phyloP scores from a whole-genome alignment of 768 basidiomycete genomes.

The Phallus indusiatus region DNA sequence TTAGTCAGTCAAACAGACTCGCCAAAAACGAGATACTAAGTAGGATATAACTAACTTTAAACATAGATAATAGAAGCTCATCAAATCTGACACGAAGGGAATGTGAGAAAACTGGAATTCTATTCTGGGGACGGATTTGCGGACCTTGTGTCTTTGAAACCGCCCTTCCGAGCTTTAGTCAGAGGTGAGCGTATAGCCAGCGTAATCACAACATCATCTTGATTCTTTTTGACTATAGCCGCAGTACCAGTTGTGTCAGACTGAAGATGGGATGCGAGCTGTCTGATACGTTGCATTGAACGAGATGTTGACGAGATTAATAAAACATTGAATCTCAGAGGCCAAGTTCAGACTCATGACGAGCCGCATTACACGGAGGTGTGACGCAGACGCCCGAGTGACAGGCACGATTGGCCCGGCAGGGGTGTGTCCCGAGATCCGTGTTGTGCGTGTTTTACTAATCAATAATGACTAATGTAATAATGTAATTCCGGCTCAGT shows the following conservation, averaged over 20 bases:
- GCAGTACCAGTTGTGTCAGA: conserved; percentile 33
- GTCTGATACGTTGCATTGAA: conserved; percentile 54
- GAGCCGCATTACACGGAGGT: no score
- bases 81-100: conserved; percentile 11
- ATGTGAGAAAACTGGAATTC: background rate
- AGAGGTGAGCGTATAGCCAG: conserved; percentile 71
- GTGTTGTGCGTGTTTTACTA: no score
- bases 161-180: conserved; percentile 71
- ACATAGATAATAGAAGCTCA: conserved; percentile 40
- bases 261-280: conserved; percentile 52
- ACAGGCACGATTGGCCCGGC: no score
- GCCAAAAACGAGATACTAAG: background rate
- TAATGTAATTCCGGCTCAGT: no score
- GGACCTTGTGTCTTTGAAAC: conserved; percentile 53
- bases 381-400: no score
- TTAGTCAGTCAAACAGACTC: background rate
- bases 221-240: conserved; percentile 45
- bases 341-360: no score
- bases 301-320: conserved; percentile 11
- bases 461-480: no score
- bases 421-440: no score
- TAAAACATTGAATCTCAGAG: no score
- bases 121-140: background rate
- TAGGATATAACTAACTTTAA: conserved; percentile 39
- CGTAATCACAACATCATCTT: conserved; percentile 76